A percentile compares a stretch with the other conserved stretches of the same genome.
Evolutionary conservation across 202 grass and related monocot species (phyloP).

Genomic region (Panicum virgatum): DNA sequence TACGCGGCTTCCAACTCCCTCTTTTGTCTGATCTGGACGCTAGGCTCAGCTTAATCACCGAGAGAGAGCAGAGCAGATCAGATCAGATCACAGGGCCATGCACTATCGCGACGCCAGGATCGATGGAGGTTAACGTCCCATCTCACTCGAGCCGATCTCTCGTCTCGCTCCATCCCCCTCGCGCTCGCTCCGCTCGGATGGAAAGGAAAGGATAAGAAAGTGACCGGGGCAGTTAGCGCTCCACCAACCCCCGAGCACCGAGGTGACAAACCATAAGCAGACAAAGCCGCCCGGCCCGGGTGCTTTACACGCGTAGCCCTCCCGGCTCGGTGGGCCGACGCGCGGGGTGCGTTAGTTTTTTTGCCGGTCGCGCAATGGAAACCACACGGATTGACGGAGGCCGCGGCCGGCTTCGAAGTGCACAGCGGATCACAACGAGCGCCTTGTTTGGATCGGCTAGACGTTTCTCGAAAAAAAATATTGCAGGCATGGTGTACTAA

Average conservation of each 20-base stretch:
- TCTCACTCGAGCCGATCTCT: background rate
- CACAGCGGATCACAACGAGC: conserved; percentile 3
- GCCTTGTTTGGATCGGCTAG: too few species aligned
- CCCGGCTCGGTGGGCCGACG: background rate
- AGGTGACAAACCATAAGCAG: conserved; percentile 28
- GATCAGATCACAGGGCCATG: conserved; percentile 26
- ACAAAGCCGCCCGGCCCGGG: background rate
- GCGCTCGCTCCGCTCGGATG: background rate
- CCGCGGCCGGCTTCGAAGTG: background rate
- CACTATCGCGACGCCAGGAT: conserved; percentile 17
- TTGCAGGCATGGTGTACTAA: too few species aligned
- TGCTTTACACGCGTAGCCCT: conserved; percentile 34
- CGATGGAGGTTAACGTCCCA: conserved; percentile 36
- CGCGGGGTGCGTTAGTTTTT: background rate
- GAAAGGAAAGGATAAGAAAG: conserved; percentile 42
- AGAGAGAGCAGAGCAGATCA: background rate
- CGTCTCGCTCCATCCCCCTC: background rate
- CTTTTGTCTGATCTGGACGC: conserved; percentile 12
- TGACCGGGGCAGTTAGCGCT: conserved; percentile 40
- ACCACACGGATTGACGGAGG: background rate
- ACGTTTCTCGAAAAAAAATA: too few species aligned
- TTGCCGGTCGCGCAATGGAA: background rate
- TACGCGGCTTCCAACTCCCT: background rate
- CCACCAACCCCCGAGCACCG: conserved; percentile 27
- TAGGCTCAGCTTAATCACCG: too few species aligned